A percentile compares a stretch with the other conserved stretches of the same genome.
phyloP scores from a whole-genome alignment of 2,329 filamentous ascomycete genomes.

The Neobulgaria alba region DNA sequence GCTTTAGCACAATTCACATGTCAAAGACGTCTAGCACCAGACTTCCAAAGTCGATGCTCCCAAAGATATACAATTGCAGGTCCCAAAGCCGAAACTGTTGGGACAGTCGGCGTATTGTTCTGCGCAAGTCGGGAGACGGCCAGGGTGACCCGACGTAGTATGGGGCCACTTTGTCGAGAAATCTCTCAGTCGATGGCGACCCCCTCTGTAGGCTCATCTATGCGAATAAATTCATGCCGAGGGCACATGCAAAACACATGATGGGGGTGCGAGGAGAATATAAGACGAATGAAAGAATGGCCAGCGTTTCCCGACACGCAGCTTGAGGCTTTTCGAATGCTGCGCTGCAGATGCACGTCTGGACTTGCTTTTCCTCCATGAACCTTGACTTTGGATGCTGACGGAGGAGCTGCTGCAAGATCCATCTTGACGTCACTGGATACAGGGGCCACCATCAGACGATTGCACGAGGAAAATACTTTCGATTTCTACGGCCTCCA shows the following conservation, averaged over 20 bases:
- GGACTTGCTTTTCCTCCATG: too few relatives aligned
- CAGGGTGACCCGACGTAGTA: not conserved
- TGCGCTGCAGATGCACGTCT: too few relatives aligned
- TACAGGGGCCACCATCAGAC: too few relatives aligned
- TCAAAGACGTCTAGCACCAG: not conserved
- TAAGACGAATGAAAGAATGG: not conserved
- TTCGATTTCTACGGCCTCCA: too few relatives aligned
- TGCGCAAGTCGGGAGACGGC: not conserved
- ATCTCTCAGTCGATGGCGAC: not conserved
- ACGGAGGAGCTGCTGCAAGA: too few relatives aligned
- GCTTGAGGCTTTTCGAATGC: too few relatives aligned
- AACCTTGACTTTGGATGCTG: too few relatives aligned
- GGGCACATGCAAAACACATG: not conserved
- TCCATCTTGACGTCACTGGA: too few relatives aligned
- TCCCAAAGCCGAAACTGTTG: not conserved
- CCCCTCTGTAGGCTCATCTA: too few relatives aligned
- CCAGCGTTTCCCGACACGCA: too few relatives aligned
- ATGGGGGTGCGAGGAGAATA: not conserved
- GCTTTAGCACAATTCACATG: not conserved
- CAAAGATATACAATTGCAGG: not conserved
- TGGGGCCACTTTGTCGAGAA: not conserved
- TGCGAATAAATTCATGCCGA: too few relatives aligned
- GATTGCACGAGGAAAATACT: too few relatives aligned
- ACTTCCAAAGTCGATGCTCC: not conserved
- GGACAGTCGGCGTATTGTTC: not conserved